Percentiles rank a stretch among this genome's conserved stretches.
phyloP scores from a whole-genome alignment of 441 rosid genomes.

The Aquilaria agallochum region DNA sequence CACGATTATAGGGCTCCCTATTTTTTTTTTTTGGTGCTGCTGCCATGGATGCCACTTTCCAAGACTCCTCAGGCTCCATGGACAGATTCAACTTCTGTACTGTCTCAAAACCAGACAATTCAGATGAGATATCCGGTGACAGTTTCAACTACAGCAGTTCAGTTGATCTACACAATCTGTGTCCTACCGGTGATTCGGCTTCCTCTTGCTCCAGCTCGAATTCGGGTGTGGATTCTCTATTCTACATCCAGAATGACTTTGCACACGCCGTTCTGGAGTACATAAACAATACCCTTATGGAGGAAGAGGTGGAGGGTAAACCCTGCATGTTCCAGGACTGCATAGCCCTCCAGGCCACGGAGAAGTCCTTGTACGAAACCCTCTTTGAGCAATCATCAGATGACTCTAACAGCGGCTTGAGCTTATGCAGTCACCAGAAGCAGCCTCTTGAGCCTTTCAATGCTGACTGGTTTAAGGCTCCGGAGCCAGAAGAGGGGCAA shows the following conservation, averaged over 20 bases:
- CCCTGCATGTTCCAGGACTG: constrained; percentile 33
- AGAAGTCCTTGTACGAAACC: constrained; percentile 33
- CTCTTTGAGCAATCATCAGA: constrained; percentile 12
- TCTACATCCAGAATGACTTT: constrained; percentile 23
- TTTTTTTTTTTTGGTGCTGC: not conserved
- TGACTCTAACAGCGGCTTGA: too few relatives aligned
- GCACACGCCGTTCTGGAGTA: constrained; percentile 24
- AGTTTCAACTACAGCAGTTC: constrained; percentile 25
- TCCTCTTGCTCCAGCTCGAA: constrained; percentile 18
- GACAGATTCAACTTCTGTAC: constrained; percentile 10
- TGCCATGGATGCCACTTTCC: constrained; percentile 8
- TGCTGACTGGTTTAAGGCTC: too few relatives aligned
- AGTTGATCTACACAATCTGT: constrained; percentile 10
- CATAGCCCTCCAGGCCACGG: constrained; percentile 33
- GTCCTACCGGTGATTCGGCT: constrained; percentile 19
- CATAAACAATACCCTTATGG: constrained; percentile 34
- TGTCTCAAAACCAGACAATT: constrained; percentile 4
- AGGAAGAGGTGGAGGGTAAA: constrained; percentile 32
- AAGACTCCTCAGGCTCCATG: constrained; percentile 12
- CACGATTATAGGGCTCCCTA: too few relatives aligned
- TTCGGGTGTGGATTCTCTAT: constrained; percentile 25
- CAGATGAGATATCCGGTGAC: constrained; percentile 6
- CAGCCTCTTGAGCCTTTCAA: too few relatives aligned
- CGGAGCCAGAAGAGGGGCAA: too few relatives aligned
- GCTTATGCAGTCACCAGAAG: not conserved